phyloP scores from a whole-genome alignment of 176 grass and related monocot species.

The Eremochloa ophiuroides region DNA sequence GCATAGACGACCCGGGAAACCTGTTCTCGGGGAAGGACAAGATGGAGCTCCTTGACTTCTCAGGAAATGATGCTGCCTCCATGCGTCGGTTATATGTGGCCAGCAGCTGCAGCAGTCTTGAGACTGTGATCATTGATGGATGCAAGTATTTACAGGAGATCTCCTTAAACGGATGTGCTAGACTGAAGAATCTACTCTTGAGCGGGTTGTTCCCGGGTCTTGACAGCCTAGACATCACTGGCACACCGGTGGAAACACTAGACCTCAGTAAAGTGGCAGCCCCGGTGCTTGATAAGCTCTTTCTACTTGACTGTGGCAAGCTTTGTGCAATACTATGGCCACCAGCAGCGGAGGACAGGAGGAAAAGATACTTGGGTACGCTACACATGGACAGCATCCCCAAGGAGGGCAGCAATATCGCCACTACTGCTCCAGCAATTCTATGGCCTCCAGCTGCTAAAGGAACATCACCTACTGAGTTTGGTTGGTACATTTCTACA shows the following conservation, averaged over 20 bases:
- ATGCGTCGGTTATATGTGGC: not conserved
- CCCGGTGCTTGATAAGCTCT: not conserved
- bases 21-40: not conserved
- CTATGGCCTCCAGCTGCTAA: no score
- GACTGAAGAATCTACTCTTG: not conserved
- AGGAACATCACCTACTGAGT: not conserved
- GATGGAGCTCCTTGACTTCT: slow-evolving; percentile 8
- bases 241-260: not conserved
- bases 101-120: not conserved
- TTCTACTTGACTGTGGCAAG: not conserved
- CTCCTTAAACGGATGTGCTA: not conserved
- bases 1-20: not conserved
- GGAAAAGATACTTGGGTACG: not conserved
- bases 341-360: not conserved
- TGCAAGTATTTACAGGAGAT: not conserved
- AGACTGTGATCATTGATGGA: not conserved
- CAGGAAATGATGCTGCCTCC: not conserved
- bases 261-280: not conserved
- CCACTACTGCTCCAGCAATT: not conserved
- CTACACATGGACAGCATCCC: not conserved
- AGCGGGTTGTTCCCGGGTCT: not conserved
- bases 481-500: not conserved
- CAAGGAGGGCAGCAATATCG: not conserved
- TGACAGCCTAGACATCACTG: not conserved
- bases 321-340: not conserved